Evolutionary conservation across 306 rosid genomes (phyloP), one percentile per base, ranked within the genome.

Genomic region (Trifolium pratense): DNA sequence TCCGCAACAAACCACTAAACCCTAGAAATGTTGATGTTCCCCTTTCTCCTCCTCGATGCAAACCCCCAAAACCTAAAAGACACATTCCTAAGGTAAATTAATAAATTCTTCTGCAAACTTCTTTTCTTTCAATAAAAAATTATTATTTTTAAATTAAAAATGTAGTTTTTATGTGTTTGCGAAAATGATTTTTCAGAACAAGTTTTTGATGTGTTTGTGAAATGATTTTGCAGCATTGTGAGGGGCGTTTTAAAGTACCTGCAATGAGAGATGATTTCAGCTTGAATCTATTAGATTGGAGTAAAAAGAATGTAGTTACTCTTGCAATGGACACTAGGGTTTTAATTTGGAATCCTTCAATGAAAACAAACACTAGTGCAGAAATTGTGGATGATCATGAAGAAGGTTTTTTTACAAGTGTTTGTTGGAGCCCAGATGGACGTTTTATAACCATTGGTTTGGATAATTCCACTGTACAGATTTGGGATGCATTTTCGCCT

Each of bases 351-450:
- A 79, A 89, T 78, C 92, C 92, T 45, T 58, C 76, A n/a, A n/a
- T n/a, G n/a, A n/a, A 13, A 60, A 81, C 57, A 82, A 90, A 18
- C 80, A 90, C 40, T 79, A n/a, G 89, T 26, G 52, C 88, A 1
- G 91, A 89, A 29, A 85, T 91, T 23, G 85, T 75, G 42, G 87
- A 90, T 0, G 31, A 87, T 21, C 88, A 87, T 53, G 90, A 87
- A 1, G 92, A 88, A 45, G 97, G 97, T 42, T 90, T 92, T 0
- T 69, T 91, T 2, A 87, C 97, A 3, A 87, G 94, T 58, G 87
- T 91, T 12, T 70, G 81, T 53, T 91, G 97, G 97, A 87, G 90
- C 13, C 87, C 90, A 8, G 90, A 88, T 80, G 97, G 97, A 14
- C 79, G 84, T 16, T 87, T 82, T 67, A 42, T 91, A 18, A 94